Base-by-base conservation (phyloP, 306 rosid genomes). In the Prunus fruticosa region DNA sequence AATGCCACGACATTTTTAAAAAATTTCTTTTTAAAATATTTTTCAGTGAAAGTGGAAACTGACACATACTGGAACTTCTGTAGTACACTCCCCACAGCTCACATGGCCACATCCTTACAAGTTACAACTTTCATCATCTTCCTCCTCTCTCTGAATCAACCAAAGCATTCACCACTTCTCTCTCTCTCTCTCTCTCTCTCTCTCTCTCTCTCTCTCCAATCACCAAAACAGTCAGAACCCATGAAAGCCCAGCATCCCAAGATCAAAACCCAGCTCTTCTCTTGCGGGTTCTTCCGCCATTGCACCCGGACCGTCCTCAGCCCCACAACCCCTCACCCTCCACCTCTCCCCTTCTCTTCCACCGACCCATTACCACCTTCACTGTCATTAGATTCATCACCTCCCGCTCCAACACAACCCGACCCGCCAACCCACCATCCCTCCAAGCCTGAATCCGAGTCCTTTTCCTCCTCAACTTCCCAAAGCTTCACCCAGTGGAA, bases 401-500 rank as follows among this genome's bases (percentile, higher is more conserved):
- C 69, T 6, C 72, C 54, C 8, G 49, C 34, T 7, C 80, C 80
- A 0, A 27, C 67, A 2, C 79, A n/a, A 9, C 13, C 62, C 78
- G 8, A 78, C 56, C 78, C 79, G 14, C 76, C 67, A 8, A 67
- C 60, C 5, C 70, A 28, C 43, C 83, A 20, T 20, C 79, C 71
- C 16, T 67, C 72, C 3, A 81, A 72, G 41, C 85, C 82, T 23
- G 87, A 86, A 64, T 83, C 92, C 30, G 93, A 85, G 22, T 87
- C 91, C 22, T 89, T 89, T 60, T 87, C 91, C 60, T 89, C 98
- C 54, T 82, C 97, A 58, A 83, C 97, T 25, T 93, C 98, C 15
- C 98, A 93, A 69, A 94, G 98, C 88, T 94, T 91, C 89, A 94
- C 98, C 0, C 98, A 91, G 28, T 94, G 98, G 97, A 84, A 82